Conservation (phyloP, 2,329 filamentous ascomycete genomes). For the Colletotrichum sp. region DNA sequence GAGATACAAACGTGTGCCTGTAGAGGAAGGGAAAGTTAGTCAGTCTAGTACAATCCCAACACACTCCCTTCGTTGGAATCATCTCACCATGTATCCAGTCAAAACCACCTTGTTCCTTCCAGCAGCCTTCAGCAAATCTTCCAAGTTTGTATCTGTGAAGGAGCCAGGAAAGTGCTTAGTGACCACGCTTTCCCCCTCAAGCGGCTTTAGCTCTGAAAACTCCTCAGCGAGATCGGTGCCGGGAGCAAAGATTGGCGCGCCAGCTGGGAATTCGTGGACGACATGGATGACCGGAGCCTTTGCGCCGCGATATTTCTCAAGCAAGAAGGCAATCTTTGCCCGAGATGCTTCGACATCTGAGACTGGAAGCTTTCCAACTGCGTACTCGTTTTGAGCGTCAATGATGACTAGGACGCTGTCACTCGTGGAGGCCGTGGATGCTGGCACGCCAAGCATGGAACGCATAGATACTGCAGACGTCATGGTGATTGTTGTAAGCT, state of each 20-base stretch:
- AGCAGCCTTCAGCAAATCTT: conserved; percentile 52
- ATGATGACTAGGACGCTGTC: conserved; percentile 71
- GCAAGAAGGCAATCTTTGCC: conserved; percentile 58
- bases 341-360: conserved; percentile 57
- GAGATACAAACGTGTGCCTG: conserved; percentile 69
- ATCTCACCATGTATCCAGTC: conserved; percentile 59
- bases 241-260: conserved; percentile 70
- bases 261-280: conserved; percentile 61
- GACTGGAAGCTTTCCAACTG: conserved; percentile 60
- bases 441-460: conserved; percentile 40
- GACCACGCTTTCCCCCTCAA: conserved; percentile 60
- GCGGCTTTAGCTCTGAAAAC: conserved; percentile 62
- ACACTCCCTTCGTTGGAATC: neutral
- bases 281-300: conserved; percentile 63
- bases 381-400: conserved; percentile 74
- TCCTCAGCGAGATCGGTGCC: conserved; percentile 63
- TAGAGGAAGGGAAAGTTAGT: neutral
- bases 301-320: conserved; percentile 62
- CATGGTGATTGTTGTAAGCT: neutral
- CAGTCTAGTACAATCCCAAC: conserved; percentile 10
- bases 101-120: conserved; percentile 65
- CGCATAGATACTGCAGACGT: conserved; percentile 38
- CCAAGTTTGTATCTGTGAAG: conserved; percentile 65
- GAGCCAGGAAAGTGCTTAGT: conserved; percentile 64
- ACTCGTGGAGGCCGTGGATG: conserved; percentile 42